Evolutionary conservation across 208 protist genomes (phyloP).

Genomic region (Leptomonas seymouri): DNA sequence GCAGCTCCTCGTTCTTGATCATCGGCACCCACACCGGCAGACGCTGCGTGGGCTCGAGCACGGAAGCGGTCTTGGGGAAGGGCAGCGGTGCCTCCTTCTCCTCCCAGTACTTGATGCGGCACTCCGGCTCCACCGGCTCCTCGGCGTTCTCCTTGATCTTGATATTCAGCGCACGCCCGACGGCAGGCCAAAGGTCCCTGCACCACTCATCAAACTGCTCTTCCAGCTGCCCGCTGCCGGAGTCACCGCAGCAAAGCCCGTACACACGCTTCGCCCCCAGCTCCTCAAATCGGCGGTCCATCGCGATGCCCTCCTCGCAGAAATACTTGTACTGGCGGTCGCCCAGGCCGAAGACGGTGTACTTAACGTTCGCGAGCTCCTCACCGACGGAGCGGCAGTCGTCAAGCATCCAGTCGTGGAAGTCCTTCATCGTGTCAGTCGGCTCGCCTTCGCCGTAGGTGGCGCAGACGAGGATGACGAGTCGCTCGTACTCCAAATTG

Average conservation of each 20-base stretch:
- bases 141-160: conserved; percentile 57
- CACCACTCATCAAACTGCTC: conserved; percentile 90
- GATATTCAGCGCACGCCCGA: conserved; percentile 79
- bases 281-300: conserved; percentile 90
- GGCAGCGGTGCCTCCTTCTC: conserved; percentile 70
- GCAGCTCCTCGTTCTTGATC: conserved; percentile 73
- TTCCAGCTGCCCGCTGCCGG: conserved; percentile 79
- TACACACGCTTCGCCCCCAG: conserved; percentile 87
- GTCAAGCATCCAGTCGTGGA: conserved; percentile 88
- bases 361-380: conserved; percentile 78
- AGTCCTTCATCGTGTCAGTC: conserved; percentile 90
- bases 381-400: conserved; percentile 49
- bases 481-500: conserved; percentile 63
- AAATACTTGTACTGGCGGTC: conserved; percentile 93
- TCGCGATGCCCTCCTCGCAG: conserved; percentile 81
- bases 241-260: conserved; percentile 77
- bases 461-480: conserved; percentile 83
- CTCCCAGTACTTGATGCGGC: conserved; percentile 85
- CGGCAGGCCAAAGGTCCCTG: conserved; percentile 80
- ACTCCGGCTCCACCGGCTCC: conserved; percentile 83
- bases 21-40: conserved; percentile 85
- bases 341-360: conserved; percentile 90
- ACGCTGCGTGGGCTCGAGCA: conserved; percentile 87
- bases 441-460: conserved; percentile 93
- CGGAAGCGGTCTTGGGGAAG: conserved; percentile 88